Evolutionary conservation across 306 rosid genomes (phyloP), one percentile per base, ranked within the genome.

Genomic region (Canavalia gladiata): DNA sequence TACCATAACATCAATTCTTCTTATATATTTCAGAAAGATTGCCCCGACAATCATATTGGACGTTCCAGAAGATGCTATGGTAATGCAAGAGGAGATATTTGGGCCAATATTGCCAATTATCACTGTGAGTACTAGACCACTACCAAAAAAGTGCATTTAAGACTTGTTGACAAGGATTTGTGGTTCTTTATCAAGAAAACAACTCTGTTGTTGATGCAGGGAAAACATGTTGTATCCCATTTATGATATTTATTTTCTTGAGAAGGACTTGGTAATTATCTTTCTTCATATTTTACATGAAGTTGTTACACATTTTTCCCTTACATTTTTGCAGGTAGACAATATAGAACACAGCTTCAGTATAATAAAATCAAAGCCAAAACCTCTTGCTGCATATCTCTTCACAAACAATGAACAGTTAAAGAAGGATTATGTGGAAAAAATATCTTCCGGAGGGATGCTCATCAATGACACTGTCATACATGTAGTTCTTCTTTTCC

Each of bases 61-160:
- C 85, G 88, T 89, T 71, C 97, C 98, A 50, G 86, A 84, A 58
- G 97, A 93, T 4, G 67, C 93, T 45, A 64, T 41, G 64, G 82
- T 91, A 13, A 91, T 93, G 98, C 91, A 91, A 49, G 98, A 93
- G 60, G 98, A 93, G 84, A 93, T 93, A 83, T 91, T 91, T 80
- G 97, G 98, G 10, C 97, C 97, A 50, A 77, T 91, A 68, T 2
- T 93, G 86, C 97, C 97, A 65, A 93, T 91, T 60, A 42, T 91
- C 69, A 91, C 94, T 28, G 97, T 93, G 43, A 87, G 94, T 85
- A 31, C 31, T 45, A 46, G 7, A 73, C 52, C 82, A 60, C 37
- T 65, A 41, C 1, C 1, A 4, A 55, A 66, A 68, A 60, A 68
- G 31, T 72, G 30, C 65, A 70, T 49, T 66, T 34, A 11, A 34